phyloP scores from a whole-genome alignment of 441 rosid species.

The Syzygium malaccense region DNA sequence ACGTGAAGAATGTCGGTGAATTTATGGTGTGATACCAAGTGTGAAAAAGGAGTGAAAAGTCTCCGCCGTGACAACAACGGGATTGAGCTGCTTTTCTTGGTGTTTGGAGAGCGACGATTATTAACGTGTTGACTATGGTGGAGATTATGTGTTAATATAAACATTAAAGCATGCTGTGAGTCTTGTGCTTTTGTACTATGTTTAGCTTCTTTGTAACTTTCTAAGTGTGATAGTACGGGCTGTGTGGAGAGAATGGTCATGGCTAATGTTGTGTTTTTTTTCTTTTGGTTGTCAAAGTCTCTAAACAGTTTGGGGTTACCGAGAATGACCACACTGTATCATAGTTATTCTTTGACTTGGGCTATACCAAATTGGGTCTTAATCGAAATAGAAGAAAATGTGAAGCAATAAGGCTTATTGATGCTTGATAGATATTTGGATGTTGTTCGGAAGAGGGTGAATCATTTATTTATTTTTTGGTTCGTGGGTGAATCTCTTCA shows the following conservation, averaged over 20 bases:
- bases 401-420: not conserved
- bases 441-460: not conserved
- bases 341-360: not conserved
- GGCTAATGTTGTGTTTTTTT: too few relatives aligned
- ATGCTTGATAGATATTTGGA: not conserved
- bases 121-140: not conserved
- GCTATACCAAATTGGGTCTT: not conserved
- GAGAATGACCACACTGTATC: not conserved
- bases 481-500: not conserved
- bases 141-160: not conserved
- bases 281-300: too few relatives aligned
- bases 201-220: not conserved
- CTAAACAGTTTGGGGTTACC: not conserved
- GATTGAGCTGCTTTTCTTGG: not conserved
- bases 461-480: not conserved
- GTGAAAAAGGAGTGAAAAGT: not conserved
- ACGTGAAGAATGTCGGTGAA: not conserved
- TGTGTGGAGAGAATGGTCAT: too few relatives aligned
- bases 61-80: not conserved
- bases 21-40: not conserved
- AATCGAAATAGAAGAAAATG: not conserved
- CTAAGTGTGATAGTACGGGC: not conserved
- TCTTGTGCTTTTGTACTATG: not conserved
- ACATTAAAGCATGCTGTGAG: not conserved
- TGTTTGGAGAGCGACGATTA: not conserved